Conservation (phyloP, 768 basidiomycete species). For the Russula emetica region DNA sequence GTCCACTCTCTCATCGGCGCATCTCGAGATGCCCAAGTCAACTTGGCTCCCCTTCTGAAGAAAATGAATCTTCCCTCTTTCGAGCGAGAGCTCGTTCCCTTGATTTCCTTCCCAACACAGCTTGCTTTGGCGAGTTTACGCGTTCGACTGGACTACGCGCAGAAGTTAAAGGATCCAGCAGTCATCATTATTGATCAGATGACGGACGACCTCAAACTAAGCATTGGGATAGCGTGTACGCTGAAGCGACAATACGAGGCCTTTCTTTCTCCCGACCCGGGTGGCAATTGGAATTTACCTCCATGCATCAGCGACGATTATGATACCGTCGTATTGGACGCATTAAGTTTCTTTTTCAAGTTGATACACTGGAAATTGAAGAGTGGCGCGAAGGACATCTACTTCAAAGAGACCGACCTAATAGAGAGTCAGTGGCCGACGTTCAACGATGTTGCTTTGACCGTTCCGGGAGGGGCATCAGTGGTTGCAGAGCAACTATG, state of each 20-base stretch:
- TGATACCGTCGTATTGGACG: constrained; percentile 83
- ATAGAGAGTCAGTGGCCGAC: constrained; percentile 95
- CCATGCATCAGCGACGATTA: constrained; percentile 88
- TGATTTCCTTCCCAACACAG: constrained; percentile 95
- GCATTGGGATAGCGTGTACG: constrained; percentile 89
- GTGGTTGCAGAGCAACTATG: constrained; percentile 95
- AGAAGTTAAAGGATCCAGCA: constrained; percentile 83
- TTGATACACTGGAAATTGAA: constrained; percentile 95
- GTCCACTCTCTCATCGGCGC: constrained; percentile 80
- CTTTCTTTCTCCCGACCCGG: constrained; percentile 83
- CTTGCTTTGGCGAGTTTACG: constrained; percentile 89
- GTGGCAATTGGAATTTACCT: constrained; percentile 83
- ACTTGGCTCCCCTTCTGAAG: constrained; percentile 66
- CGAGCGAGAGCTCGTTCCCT: constrained; percentile 79
- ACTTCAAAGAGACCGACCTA: constrained; percentile 98
- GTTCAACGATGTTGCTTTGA: constrained; percentile 87
- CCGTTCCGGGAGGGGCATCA: constrained; percentile 79
- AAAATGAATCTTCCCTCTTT: constrained; percentile 91
- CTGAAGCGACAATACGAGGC: constrained; percentile 92
- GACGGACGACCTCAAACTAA: constrained; percentile 86
- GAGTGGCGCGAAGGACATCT: constrained; percentile 84
- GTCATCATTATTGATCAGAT: constrained; percentile 91
- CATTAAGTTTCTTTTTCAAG: constrained; percentile 85
- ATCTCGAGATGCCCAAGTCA: constrained; percentile 83
- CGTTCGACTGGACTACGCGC: constrained; percentile 83